Evolutionary conservation across 176 grass and related monocot genomes (phyloP).

Genomic region (Calamus simplicifolius): DNA sequence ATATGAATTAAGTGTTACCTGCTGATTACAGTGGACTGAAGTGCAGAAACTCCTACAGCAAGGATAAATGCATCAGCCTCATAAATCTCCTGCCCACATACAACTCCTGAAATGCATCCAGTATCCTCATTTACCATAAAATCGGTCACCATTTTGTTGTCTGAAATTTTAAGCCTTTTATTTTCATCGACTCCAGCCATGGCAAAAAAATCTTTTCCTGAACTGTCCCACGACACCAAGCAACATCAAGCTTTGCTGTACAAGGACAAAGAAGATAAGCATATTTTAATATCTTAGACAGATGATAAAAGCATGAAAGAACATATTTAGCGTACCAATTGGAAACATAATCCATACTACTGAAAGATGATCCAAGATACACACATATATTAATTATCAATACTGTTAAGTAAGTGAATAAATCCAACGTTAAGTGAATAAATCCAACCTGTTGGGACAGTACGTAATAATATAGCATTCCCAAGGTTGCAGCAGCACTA

Average conservation of each 20-base stretch:
- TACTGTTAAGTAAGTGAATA: not conserved
- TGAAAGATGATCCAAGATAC: too few species aligned
- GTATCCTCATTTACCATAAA: slow-evolving; percentile 43
- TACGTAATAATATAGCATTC: slow-evolving; percentile 81
- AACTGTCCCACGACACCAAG: slow-evolving; percentile 55
- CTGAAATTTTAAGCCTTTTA: slow-evolving; percentile 59
- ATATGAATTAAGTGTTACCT: slow-evolving; percentile 27
- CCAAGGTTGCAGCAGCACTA: slow-evolving; percentile 75
- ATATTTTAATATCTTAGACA: not conserved
- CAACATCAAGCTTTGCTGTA: slow-evolving; percentile 79
- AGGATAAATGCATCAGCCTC: slow-evolving; percentile 74
- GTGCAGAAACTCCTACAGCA: slow-evolving; percentile 49
- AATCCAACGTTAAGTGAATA: slow-evolving; percentile 20
- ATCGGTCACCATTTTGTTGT: slow-evolving; percentile 42
- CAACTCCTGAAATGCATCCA: slow-evolving; percentile 46
- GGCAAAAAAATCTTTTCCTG: slow-evolving; percentile 56
- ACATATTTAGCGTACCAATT: not conserved
- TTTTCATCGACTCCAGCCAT: slow-evolving; percentile 63
- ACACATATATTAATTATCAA: too few species aligned
- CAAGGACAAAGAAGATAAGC: slow-evolving; percentile 13
- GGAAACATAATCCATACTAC: too few species aligned
- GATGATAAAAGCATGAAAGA: not conserved
- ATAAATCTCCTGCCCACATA: slow-evolving; percentile 53
- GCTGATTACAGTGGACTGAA: slow-evolving; percentile 58
- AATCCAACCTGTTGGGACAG: slow-evolving; percentile 71